Evolutionary conservation across 345 rosid genomes (phyloP).

Genomic region (Eucalyptus grandis): DNA sequence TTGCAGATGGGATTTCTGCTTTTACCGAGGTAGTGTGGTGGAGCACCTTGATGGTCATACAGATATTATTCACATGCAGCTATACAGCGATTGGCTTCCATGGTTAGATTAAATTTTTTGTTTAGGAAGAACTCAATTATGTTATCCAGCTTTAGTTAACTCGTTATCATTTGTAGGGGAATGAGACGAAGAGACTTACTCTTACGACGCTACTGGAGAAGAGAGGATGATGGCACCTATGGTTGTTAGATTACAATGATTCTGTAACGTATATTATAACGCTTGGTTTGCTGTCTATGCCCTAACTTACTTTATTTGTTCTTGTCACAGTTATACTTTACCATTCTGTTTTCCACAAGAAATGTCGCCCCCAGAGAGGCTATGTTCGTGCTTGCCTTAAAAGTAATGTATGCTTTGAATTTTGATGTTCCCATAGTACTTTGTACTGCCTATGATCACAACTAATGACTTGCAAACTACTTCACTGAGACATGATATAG

Average conservation of each 20-base stretch:
- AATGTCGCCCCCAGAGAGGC: constrained; percentile 55
- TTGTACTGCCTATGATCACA: not conserved
- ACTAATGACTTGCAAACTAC: not conserved
- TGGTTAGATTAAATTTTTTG: constrained; percentile 28
- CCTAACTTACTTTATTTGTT: not conserved
- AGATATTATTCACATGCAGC: constrained; percentile 52
- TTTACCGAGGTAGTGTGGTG: constrained; percentile 53
- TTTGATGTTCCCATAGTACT: not conserved
- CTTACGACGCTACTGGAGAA: constrained; percentile 85
- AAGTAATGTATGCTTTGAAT: constrained; percentile 52
- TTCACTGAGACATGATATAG: not conserved
- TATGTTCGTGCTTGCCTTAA: constrained; percentile 81
- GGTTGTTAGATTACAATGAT: constrained; percentile 21
- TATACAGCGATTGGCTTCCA: constrained; percentile 77
- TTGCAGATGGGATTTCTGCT: constrained; percentile 87
- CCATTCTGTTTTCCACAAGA: constrained; percentile 81
- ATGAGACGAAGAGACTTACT: constrained; percentile 76
- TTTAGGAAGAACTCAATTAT: not conserved
- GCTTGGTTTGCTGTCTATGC: not conserved
- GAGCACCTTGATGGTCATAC: constrained; percentile 95
- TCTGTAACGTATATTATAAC: not conserved
- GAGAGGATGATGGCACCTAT: constrained; percentile 94
- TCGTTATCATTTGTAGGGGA: constrained; percentile 27
- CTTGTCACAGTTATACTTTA: constrained; percentile 60
- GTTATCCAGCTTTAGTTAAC: not conserved